Evolutionary conservation across 2,329 filamentous ascomycete species (phyloP).

Genomic region (Tympanopsis confertula): DNA sequence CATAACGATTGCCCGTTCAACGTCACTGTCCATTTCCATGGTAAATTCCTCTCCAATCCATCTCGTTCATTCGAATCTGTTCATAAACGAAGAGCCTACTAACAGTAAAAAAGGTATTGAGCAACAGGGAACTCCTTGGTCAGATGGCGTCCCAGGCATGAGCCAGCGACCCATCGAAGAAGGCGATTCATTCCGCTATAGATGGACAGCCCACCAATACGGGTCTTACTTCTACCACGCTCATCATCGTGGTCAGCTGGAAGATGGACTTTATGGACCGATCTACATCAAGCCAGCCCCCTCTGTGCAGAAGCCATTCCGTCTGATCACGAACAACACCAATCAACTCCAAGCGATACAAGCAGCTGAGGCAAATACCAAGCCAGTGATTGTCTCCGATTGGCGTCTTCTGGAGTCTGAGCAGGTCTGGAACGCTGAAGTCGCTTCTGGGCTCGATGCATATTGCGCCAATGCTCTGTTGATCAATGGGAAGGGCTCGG

Average conservation of each 20-base stretch:
- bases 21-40: constrained; percentile 28
- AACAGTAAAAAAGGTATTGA: constrained; percentile 3
- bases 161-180: constrained; percentile 26
- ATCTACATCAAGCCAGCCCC: constrained; percentile 11
- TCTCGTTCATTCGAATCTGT: too few species aligned
- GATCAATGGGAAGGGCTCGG: constrained; percentile 9
- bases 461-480: constrained; percentile 8
- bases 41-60: constrained; percentile 11
- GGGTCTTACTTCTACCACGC: constrained; percentile 22
- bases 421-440: constrained; percentile 3
- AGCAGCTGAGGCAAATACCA: constrained; percentile 4
- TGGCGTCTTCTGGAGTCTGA: constrained; percentile 9
- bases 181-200: constrained; percentile 22
- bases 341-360: constrained; percentile 2
- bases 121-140: constrained; percentile 18
- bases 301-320: constrained; percentile 4
- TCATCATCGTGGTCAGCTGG: constrained; percentile 17
- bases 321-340: constrained; percentile 5
- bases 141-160: constrained; percentile 26
- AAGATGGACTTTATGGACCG: constrained; percentile 13
- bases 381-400: constrained; percentile 7
- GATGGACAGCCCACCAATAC: constrained; percentile 22
- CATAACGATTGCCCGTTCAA: constrained; percentile 18
- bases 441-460: constrained; percentile 5
- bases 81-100: constrained; percentile 1